Conservation (phyloP, 2,329 filamentous ascomycete species). For the Thyridium curvatum region DNA sequence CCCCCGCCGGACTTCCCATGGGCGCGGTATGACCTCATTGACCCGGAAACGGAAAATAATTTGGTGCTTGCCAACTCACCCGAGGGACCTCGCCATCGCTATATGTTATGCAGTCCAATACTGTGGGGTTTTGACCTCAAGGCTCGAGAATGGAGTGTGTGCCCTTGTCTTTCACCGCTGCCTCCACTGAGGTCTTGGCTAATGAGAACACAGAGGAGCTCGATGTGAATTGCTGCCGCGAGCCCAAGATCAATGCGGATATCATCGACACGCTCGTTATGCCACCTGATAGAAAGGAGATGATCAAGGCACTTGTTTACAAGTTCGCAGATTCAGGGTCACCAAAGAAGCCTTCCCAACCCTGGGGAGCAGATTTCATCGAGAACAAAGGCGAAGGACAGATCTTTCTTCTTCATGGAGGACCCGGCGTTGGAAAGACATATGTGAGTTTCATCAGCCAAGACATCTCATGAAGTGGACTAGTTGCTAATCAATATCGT, state of each 20-base stretch:
- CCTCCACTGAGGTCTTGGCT: background rate
- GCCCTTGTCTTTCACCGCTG: background rate
- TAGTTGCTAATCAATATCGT: background rate
- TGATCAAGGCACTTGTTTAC: slow-evolving; percentile 10
- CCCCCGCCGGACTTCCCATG: background rate
- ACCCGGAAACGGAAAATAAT: background rate
- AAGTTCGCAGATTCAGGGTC: slow-evolving; percentile 1
- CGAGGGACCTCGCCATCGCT: background rate
- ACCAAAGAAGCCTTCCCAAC: background rate
- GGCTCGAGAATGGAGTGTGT: background rate
- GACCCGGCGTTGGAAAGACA: slow-evolving; percentile 16
- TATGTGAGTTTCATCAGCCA: slow-evolving; percentile 2
- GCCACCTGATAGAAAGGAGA: slow-evolving; percentile 5
- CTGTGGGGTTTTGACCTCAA: background rate
- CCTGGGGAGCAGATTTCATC: slow-evolving; percentile 14
- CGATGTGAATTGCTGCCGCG: slow-evolving; percentile 3
- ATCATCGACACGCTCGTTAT: slow-evolving; percentile 8
- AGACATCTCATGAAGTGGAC: background rate
- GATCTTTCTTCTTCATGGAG: slow-evolving; percentile 17
- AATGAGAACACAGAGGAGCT: background rate
- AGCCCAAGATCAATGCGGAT: slow-evolving; percentile 2
- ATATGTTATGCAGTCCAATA: background rate
- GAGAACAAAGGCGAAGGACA: slow-evolving; percentile 14
- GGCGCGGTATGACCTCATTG: background rate
- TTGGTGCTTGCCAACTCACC: background rate